Evolutionary conservation across 352 stramenopile genomes (phyloP).

Genomic region (Phytopythium delawarense): DNA sequence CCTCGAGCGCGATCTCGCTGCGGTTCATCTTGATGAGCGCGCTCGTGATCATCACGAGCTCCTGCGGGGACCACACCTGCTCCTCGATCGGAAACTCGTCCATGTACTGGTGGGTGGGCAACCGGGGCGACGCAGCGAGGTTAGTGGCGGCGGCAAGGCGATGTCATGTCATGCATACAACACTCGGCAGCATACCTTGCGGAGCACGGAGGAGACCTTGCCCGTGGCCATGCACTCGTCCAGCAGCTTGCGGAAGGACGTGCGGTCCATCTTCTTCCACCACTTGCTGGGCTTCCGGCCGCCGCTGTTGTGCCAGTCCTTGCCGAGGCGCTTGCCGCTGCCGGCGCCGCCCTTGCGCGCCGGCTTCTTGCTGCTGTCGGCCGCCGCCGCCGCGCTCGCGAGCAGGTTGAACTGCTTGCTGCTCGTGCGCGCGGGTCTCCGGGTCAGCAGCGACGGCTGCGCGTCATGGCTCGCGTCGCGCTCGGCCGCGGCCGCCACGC

Average conservation of each 20-base stretch:
- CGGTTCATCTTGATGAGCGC: conserved; percentile 75
- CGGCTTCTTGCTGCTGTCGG: not conserved
- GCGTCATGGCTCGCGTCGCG: conserved; percentile 1
- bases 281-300: conserved; percentile 25
- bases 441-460: conserved; percentile 1
- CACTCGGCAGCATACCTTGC: conserved; percentile 33
- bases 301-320: not conserved
- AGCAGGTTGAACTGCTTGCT: conserved; percentile 19
- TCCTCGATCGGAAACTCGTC: conserved; percentile 63
- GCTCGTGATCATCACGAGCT: conserved; percentile 72
- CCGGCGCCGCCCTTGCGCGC: not conserved
- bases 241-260: conserved; percentile 55
- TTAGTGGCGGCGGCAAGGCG: too few relatives aligned
- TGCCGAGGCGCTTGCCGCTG: too few relatives aligned
- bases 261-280: conserved; percentile 54
- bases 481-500: not conserved
- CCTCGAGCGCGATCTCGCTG: conserved; percentile 42
- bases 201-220: conserved; percentile 51
- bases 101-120: conserved; percentile 35
- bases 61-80: conserved; percentile 58
- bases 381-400: not conserved
- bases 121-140: not conserved
- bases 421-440: conserved; percentile 9
- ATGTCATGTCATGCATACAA: too few relatives aligned
- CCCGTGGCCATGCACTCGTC: conserved; percentile 50